Conservation (phyloP, 306 rosid species). For the Vicia sativa region DNA sequence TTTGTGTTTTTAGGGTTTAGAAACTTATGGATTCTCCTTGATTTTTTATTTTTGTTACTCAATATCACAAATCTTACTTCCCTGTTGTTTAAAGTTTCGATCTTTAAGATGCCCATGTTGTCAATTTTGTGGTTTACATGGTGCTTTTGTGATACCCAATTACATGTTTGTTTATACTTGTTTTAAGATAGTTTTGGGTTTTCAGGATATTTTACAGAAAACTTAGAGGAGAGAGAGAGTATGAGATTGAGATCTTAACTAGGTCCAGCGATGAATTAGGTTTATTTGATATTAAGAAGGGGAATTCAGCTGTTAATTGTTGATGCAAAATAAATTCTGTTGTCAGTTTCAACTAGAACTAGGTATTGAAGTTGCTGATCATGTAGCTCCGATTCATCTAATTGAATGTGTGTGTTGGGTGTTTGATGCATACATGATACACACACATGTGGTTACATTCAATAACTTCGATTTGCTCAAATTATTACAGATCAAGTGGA, state of each 20-base stretch:
- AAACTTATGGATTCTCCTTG: neutral
- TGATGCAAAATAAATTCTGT: neutral
- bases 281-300: slow-evolving; percentile 17
- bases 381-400: neutral
- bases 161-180: slow-evolving; percentile 7
- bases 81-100: slow-evolving; percentile 24
- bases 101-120: slow-evolving; percentile 16
- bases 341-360: slow-evolving; percentile 7
- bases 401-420: neutral
- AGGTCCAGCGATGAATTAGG: slow-evolving; percentile 12
- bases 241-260: slow-evolving; percentile 15
- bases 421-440: neutral
- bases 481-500: neutral
- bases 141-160: slow-evolving; percentile 13
- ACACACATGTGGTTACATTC: neutral
- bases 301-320: too few relatives aligned
- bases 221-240: neutral
- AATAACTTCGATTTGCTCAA: neutral
- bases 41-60: slow-evolving; percentile 8
- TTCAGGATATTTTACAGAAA: neutral
- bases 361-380: slow-evolving; percentile 10
- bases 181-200: slow-evolving; percentile 15
- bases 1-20: slow-evolving; percentile 40
- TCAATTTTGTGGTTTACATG: slow-evolving; percentile 23
- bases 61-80: neutral